Evolutionary conservation across 352 stramenopile species (phyloP).

Genomic region (Phytopythium cucurbitacearum): DNA sequence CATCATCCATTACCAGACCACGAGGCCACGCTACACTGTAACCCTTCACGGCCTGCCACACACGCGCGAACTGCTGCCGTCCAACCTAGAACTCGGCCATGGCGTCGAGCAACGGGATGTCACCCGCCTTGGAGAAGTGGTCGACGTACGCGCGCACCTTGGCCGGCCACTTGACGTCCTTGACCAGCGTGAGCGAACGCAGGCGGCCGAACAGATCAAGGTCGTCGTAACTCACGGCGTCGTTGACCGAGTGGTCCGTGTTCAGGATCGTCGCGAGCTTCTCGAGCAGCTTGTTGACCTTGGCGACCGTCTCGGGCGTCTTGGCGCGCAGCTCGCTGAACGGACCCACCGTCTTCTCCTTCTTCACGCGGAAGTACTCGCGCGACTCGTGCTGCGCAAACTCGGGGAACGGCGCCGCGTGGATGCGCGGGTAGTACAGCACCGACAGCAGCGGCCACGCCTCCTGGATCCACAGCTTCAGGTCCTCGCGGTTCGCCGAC

Average conservation of each 20-base stretch:
- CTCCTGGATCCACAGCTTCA: constrained; percentile 36
- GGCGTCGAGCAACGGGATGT: constrained; percentile 42
- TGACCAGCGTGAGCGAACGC: constrained; percentile 48
- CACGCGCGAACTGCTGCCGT: too few species aligned
- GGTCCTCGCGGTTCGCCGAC: constrained; percentile 29
- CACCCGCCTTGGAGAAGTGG: constrained; percentile 30
- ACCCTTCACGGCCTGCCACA: too few species aligned
- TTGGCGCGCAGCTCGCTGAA: constrained; percentile 38
- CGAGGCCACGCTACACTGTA: too few species aligned
- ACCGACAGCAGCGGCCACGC: constrained; percentile 18
- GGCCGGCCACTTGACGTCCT: constrained; percentile 38
- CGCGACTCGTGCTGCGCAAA: constrained; percentile 37
- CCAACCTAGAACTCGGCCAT: constrained; percentile 39
- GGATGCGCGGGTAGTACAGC: constrained; percentile 42
- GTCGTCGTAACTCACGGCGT: constrained; percentile 46
- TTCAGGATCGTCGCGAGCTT: constrained; percentile 34
- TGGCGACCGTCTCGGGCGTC: constrained; percentile 26
- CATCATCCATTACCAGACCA: too few species aligned
- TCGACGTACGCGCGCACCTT: constrained; percentile 48
- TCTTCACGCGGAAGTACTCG: constrained; percentile 47
- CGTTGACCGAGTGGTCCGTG: constrained; percentile 41
- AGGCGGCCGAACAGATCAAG: constrained; percentile 45
- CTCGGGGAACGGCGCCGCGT: constrained; percentile 36
- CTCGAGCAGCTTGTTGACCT: constrained; percentile 35
- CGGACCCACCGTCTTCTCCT: constrained; percentile 37